Evolutionary conservation across 2,329 filamentous ascomycete species (phyloP).

Genomic region (Sporothrix euskadiensis): DNA sequence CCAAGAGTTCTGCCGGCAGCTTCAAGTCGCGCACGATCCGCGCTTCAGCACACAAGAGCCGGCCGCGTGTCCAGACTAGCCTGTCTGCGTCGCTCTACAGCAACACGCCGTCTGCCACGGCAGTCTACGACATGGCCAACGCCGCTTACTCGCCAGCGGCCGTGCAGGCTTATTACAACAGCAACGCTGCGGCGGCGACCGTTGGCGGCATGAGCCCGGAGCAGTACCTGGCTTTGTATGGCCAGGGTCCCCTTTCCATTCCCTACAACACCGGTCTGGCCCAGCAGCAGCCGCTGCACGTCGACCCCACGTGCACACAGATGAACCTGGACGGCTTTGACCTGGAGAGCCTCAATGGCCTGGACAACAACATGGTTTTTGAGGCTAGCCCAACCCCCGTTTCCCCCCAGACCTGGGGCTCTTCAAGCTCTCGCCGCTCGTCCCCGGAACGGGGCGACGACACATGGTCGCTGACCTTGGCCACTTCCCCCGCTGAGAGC

Average conservation of each 20-base stretch:
- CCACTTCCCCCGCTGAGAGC: slow-evolving; percentile 48
- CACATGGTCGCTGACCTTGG: slow-evolving; percentile 47
- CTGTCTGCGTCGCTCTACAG: slow-evolving; percentile 50
- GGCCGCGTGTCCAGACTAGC: slow-evolving; percentile 49
- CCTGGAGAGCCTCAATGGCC: slow-evolving; percentile 17
- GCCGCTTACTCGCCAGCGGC: slow-evolving; percentile 30
- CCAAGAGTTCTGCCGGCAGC: slow-evolving; percentile 49
- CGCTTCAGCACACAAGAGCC: slow-evolving; percentile 46
- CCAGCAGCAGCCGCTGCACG: slow-evolving; percentile 44
- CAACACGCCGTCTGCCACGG: background rate
- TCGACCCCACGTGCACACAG: slow-evolving; percentile 53
- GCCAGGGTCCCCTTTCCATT: slow-evolving; percentile 46
- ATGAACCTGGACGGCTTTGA: slow-evolving; percentile 49
- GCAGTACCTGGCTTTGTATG: slow-evolving; percentile 54
- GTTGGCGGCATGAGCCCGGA: slow-evolving; percentile 50
- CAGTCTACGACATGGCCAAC: slow-evolving; percentile 38
- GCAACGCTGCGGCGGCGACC: slow-evolving; percentile 42
- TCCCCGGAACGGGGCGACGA: slow-evolving; percentile 52
- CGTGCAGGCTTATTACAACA: slow-evolving; percentile 41
- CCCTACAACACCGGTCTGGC: slow-evolving; percentile 47
- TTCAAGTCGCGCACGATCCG: slow-evolving; percentile 49
- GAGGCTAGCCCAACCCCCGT: slow-evolving; percentile 51
- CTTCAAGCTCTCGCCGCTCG: slow-evolving; percentile 55
- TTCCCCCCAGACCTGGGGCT: slow-evolving; percentile 56
- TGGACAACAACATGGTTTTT: slow-evolving; percentile 49